Percentiles rank a stretch among this genome's conserved stretches.
These are phyloP conservation scores for Talaromyces sp. DNA, from an alignment of 2,329 filamentous ascomycete species.

Conservation along the genomic window DNA sequence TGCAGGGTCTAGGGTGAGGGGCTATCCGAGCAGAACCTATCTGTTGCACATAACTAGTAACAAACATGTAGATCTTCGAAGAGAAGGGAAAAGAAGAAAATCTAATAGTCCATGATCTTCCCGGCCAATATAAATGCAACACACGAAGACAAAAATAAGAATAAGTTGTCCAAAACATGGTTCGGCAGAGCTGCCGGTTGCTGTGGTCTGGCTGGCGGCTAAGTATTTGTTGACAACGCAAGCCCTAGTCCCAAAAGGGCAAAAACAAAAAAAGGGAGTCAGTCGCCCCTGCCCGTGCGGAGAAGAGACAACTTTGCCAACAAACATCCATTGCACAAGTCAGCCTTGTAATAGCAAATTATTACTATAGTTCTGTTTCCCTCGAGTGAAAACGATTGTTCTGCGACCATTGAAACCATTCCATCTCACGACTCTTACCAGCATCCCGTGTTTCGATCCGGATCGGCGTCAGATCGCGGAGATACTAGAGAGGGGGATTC, in stretches of 20 bases:
- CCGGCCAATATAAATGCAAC: no score
- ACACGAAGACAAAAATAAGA: not conserved
- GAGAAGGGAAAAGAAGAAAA: not conserved
- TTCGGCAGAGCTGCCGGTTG: constrained; percentile 4
- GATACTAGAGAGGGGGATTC: not conserved
- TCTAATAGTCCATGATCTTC: no score
- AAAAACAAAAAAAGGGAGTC: constrained; percentile 1
- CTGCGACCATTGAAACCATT: not conserved
- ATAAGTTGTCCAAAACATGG: not conserved
- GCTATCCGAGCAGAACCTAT: not conserved
- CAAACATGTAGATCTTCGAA: not conserved
- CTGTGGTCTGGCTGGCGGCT: not conserved
- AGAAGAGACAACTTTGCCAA: constrained; percentile 3
- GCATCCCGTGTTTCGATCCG: constrained; percentile 2
- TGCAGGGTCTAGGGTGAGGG: not conserved
- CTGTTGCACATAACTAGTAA: not conserved
- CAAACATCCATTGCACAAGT: not conserved
- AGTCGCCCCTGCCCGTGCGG: constrained; percentile 13
- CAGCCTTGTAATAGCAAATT: not conserved
- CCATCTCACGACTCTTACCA: not conserved
- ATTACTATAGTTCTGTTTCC: not conserved
- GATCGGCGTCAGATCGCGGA: constrained; percentile 8
- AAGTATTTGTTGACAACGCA: constrained; percentile 10
- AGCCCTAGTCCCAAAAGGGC: not conserved
- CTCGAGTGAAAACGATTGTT: not conserved